phyloP scores from a whole-genome alignment of 2,329 filamentous ascomycete species.

The Alternaria dauci region DNA sequence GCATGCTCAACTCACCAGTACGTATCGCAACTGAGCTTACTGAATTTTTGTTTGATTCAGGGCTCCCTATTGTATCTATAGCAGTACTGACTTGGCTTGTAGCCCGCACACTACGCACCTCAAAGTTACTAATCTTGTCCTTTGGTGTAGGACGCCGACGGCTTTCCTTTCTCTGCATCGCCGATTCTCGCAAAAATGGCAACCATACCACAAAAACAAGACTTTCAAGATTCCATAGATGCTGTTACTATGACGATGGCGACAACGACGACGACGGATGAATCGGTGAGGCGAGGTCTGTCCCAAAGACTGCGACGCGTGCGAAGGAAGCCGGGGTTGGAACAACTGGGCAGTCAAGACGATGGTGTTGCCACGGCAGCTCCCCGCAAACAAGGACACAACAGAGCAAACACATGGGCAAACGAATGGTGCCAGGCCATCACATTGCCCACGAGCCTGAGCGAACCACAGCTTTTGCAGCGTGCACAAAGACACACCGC shows the following conservation, averaged over 20 bases:
- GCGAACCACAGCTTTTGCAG: conserved; percentile 14
- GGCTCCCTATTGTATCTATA: conserved; percentile 38
- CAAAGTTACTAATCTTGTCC: conserved; percentile 57
- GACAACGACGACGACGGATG: conserved; percentile 8
- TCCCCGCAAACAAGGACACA: conserved; percentile 10
- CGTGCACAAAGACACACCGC: conserved; percentile 12
- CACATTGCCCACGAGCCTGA: conserved; percentile 2
- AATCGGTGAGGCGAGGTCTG: conserved; percentile 23
- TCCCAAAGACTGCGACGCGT: conserved; percentile 26
- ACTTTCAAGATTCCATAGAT: conserved; percentile 17
- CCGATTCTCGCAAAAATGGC: conserved; percentile 23
- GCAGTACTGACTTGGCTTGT: conserved; percentile 41
- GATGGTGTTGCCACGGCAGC: conserved; percentile 13
- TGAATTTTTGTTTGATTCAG: conserved; percentile 24
- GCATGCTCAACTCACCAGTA: conserved; percentile 95
- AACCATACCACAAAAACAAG: conserved; percentile 16
- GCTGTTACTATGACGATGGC: conserved; percentile 7
- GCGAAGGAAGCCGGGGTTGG: conserved; percentile 25
- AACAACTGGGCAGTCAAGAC: conserved; percentile 21
- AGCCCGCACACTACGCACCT: conserved; percentile 61
- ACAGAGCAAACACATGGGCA: conserved; percentile 16
- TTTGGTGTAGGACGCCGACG: conserved; percentile 33
- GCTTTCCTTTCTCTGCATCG: conserved; percentile 19
- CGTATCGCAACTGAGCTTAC: conserved; percentile 55
- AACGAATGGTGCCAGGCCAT: conserved; percentile 16